phyloP scores from a whole-genome alignment of 306 rosid species.

The Lupinus albus region DNA sequence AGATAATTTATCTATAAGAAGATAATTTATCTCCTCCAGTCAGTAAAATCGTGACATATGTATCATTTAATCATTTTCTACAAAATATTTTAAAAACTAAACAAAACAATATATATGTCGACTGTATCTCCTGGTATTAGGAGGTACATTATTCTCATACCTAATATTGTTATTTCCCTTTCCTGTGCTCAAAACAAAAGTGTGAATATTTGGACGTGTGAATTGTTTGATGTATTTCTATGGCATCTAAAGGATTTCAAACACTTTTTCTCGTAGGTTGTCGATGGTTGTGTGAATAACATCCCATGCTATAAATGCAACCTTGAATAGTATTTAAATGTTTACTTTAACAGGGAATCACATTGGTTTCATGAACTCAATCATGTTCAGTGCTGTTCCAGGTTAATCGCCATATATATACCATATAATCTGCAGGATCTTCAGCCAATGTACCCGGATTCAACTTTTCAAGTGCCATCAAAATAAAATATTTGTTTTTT shows the following conservation, averaged over 20 bases:
- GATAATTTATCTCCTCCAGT: too few relatives aligned
- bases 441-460: background rate
- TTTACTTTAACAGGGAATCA: slow-evolving; percentile 1
- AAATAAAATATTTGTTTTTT: too few relatives aligned
- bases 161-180: too few relatives aligned
- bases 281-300: background rate
- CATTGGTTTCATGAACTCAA: slow-evolving; percentile 32
- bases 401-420: slow-evolving; percentile 4
- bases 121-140: too few relatives aligned
- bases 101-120: too few relatives aligned
- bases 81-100: too few relatives aligned
- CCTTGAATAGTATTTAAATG: background rate
- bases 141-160: too few relatives aligned
- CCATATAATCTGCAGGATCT: slow-evolving; percentile 34
- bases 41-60: too few relatives aligned
- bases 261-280: background rate
- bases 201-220: background rate
- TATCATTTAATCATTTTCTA: too few relatives aligned
- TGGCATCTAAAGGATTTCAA: background rate
- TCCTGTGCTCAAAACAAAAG: too few relatives aligned
- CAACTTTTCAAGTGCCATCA: background rate
- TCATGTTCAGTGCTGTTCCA: background rate
- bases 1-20: too few relatives aligned
- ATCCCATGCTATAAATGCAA: slow-evolving; percentile 10
- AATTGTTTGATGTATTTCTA: background rate